These are phyloP conservation scores for Dryas octopetala DNA, from an alignment of 306 rosid species.

Conservation along the genomic window DNA sequence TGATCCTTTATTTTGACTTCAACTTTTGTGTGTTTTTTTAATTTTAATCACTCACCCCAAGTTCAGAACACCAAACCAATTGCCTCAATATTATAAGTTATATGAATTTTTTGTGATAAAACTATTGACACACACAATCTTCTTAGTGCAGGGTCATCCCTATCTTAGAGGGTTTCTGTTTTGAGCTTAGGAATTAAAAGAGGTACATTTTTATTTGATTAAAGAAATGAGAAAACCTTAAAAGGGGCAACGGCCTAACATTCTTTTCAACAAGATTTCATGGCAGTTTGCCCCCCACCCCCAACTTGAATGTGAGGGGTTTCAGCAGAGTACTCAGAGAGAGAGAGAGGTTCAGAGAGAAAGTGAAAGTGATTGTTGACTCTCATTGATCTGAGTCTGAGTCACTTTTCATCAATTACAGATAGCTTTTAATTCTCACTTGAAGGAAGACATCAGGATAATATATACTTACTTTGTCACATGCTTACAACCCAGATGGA, in stretches of 20 bases:
- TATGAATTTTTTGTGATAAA: background rate
- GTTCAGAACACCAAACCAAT: background rate
- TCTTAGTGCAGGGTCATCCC: background rate
- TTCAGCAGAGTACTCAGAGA: background rate
- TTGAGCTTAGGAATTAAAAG: background rate
- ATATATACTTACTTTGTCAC: conserved; percentile 13
- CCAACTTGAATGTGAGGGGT: conserved; percentile 10
- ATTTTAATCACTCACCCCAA: background rate
- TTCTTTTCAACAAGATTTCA: conserved; percentile 13
- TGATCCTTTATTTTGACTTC: conserved; percentile 14
- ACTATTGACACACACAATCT: background rate
- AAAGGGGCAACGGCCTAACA: conserved; percentile 12
- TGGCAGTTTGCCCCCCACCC: conserved; percentile 16
- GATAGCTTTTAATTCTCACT: conserved; percentile 11
- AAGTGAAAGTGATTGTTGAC: conserved; percentile 28
- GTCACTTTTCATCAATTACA: conserved; percentile 6
- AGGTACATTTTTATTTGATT: background rate
- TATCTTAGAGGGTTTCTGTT: background rate
- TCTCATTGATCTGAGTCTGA: background rate
- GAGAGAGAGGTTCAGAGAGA: background rate
- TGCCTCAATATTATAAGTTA: background rate
- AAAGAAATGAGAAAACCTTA: conserved; percentile 5
- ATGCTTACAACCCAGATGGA: conserved; percentile 14
- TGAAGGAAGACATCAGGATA: conserved; percentile 21
- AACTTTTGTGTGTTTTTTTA: background rate